Conservation (phyloP, 1,284 basidiomycete species). For the Leccinum fallax region DNA sequence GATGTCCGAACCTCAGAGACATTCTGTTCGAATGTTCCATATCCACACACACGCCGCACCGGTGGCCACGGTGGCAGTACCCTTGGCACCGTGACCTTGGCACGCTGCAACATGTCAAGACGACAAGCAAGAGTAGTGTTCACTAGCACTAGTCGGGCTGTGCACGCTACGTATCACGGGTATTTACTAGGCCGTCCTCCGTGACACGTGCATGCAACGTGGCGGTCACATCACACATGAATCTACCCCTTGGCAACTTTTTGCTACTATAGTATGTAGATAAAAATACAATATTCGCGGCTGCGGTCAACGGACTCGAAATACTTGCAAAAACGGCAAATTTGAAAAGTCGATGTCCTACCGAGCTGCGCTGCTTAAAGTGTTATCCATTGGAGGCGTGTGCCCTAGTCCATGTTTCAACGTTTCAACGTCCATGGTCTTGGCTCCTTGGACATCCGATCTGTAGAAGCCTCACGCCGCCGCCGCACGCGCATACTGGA, state of each 20-base stretch:
- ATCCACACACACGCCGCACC: slow-evolving; percentile 19
- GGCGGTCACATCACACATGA: neutral
- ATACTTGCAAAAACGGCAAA: too few species aligned
- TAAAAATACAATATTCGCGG: too few species aligned
- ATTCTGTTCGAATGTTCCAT: slow-evolving; percentile 36
- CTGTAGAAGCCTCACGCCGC: neutral
- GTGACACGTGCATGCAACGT: neutral
- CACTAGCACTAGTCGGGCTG: neutral
- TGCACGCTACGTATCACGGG: neutral
- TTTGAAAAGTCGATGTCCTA: too few species aligned
- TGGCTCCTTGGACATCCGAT: neutral
- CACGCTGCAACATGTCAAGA: neutral
- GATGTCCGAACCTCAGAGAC: slow-evolving; percentile 14
- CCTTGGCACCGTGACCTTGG: neutral
- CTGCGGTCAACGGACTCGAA: too few species aligned
- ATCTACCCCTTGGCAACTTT: neutral
- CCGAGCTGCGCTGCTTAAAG: too few species aligned
- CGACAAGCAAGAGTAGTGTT: neutral
- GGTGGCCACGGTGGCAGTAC: neutral
- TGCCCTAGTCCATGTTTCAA: neutral
- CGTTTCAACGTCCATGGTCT: neutral
- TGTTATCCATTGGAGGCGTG: neutral
- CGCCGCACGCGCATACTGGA: neutral
- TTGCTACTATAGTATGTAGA: too few species aligned
- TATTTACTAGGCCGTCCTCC: neutral